Base-by-base conservation (phyloP, 2,329 filamentous ascomycete genomes). In the Aspergillus eucalypticola region DNA sequence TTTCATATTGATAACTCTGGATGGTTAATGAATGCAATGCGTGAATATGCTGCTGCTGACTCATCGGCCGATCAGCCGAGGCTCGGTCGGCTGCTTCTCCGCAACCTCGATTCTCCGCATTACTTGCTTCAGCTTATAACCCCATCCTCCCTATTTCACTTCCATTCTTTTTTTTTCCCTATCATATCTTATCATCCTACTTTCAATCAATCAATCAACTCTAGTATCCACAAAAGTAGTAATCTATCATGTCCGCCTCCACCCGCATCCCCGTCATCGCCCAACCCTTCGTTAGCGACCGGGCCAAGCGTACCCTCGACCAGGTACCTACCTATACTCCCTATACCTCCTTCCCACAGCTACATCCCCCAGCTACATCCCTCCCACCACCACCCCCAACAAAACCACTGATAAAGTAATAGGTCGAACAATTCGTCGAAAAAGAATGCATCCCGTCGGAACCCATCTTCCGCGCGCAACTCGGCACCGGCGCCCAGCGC, bases 381-480 rank as follows among this genome's bases (percentile, higher is more conserved):
- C 27, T n/a, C 27, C 25, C 25, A 17, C 49, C 23, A 35, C 54
- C 42, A 51, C 60, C 61, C 3, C 29, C 64, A 41, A 38, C 46
- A 19, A 64, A 41, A 38, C 46, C n/a, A 21, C 65, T 35, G 5
- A 35, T 35, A 35, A 35, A 13, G 10, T 29, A 35, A 32, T 8
- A 87, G 85, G 91, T 99, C 67, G 91, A 94, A 82, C 92, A 92
- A 78, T 99, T 99, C 71, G 95, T 99, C 69, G 91, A 98, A 75
- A 93, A 96, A 78, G 93, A 96, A 83, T 99, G 90, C 76, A 89
- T 92, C 67, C 90, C 90, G 62, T 90, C 91, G 75, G 94, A 98
- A 73, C 82, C 89, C 59, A 85, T 97, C 65, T 89, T 90, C 76
- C 81, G 87, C 60, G 90, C 92, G 68, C 91, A 96, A 78, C 83